phyloP scores from a whole-genome alignment of 192 early-diverging fungal species.

The Pilobolus umbonatus region DNA sequence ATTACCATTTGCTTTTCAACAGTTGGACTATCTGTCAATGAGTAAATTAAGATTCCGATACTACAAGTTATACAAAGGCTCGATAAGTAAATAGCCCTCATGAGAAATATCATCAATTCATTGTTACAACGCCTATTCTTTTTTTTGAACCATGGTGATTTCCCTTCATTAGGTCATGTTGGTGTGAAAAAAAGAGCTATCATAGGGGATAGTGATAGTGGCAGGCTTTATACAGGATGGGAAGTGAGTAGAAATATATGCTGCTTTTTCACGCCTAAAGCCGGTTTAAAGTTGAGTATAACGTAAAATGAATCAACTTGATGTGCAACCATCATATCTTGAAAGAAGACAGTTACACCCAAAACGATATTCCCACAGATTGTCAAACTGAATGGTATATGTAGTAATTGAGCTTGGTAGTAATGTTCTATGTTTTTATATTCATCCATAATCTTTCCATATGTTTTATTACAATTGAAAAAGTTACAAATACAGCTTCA shows the following conservation, averaged over 20 bases:
- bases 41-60: too few species aligned
- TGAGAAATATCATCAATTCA: too few species aligned
- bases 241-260: constrained; percentile 1
- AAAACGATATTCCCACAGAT: constrained; percentile 9
- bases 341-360: background rate
- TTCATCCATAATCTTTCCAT: constrained; percentile 7
- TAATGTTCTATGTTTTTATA: constrained; percentile 6
- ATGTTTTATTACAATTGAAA: too few species aligned
- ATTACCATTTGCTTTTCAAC: too few species aligned
- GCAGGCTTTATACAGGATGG: background rate
- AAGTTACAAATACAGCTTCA: too few species aligned
- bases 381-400: background rate
- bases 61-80: too few species aligned
- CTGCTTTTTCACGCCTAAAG: background rate
- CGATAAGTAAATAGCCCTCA: too few species aligned
- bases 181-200: constrained; percentile 1
- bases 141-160: background rate
- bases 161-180: constrained; percentile 1
- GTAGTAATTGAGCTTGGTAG: constrained; percentile 8
- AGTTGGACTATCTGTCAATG: too few species aligned
- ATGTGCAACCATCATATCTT: background rate
- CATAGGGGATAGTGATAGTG: background rate
- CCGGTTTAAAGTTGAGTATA: background rate
- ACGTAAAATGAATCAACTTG: background rate
- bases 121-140: background rate